Evolutionary conservation across 352 stramenopile genomes (phyloP).

Genomic region (Globisporangium viniferum): DNA sequence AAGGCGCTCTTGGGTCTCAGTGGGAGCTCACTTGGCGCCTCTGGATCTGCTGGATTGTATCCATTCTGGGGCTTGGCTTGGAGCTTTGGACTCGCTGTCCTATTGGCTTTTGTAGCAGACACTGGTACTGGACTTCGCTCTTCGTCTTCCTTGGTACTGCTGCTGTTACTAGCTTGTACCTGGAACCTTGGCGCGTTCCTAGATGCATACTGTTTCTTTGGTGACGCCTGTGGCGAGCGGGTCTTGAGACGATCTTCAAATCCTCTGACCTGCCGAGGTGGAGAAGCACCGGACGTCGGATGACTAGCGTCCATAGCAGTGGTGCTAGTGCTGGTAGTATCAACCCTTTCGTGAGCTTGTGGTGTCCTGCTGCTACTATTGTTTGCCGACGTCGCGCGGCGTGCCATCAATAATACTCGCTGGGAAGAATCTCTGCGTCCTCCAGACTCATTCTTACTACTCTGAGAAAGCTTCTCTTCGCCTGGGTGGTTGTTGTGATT

Average conservation of each 20-base stretch:
- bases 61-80: neutral
- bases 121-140: neutral
- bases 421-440: neutral
- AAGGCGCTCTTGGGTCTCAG: slow-evolving; percentile 29
- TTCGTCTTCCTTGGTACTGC: neutral
- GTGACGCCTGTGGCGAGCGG: slow-evolving; percentile 15
- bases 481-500: neutral
- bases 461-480: neutral
- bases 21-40: neutral
- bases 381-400: neutral
- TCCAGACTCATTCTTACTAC: neutral
- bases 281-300: neutral
- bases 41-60: neutral
- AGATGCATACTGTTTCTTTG: slow-evolving; percentile 7
- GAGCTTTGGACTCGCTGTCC: neutral
- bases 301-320: neutral
- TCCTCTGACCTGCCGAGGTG: slow-evolving; percentile 25
- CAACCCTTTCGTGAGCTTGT: neutral
- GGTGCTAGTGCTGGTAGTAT: neutral
- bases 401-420: neutral
- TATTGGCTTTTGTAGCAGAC: neutral
- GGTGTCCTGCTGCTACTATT: neutral
- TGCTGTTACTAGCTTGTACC: neutral
- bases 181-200: slow-evolving; percentile 12
- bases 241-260: slow-evolving; percentile 42